phyloP scores from a whole-genome alignment of 2,329 filamentous ascomycete genomes.

The Verticillium nonalfalfae region DNA sequence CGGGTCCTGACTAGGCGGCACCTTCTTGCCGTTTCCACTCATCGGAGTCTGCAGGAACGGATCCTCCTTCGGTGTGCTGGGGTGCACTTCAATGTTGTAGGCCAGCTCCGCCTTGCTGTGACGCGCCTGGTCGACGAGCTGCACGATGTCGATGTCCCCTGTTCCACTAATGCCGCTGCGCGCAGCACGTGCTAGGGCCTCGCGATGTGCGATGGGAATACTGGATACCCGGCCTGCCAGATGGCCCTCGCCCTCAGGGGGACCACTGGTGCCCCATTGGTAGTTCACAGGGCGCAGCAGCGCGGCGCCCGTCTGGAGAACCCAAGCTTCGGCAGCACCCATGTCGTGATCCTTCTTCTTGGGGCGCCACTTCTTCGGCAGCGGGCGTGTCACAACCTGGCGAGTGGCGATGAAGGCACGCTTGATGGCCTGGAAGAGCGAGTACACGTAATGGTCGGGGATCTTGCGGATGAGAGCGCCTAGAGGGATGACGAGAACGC shows the following conservation, averaged over 20 bases:
- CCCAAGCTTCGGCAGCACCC: constrained; percentile 13
- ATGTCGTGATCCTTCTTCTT: constrained; percentile 10
- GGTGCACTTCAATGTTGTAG: constrained; percentile 28
- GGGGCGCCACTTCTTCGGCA: constrained; percentile 11
- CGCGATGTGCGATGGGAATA: constrained; percentile 14
- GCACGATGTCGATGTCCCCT: constrained; percentile 10
- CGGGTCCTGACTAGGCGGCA: constrained; percentile 33
- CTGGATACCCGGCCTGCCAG: constrained; percentile 11
- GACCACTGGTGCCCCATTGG: constrained; percentile 13
- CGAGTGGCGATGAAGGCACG: constrained; percentile 12
- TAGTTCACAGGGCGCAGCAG: constrained; percentile 14
- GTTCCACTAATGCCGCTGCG: constrained; percentile 2
- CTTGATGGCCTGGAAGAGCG: constrained; percentile 16
- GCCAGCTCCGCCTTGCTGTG: constrained; percentile 4
- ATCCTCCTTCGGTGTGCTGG: constrained; percentile 30
- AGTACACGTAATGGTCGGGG: constrained; percentile 33
- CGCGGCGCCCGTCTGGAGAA: constrained; percentile 15
- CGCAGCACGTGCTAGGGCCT: constrained; percentile 10
- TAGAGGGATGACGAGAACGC: constrained; percentile 60
- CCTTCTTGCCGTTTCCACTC: constrained; percentile 15
- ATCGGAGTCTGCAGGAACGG: constrained; percentile 23
- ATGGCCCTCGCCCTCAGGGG: constrained; percentile 3
- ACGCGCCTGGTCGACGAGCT: constrained; percentile 7
- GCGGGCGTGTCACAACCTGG: constrained; percentile 8
- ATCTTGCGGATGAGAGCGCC: constrained; percentile 34